Evolutionary conservation across 2,329 filamentous ascomycete genomes (phyloP).

Genomic region (Ophiostoma pallidulum): DNA sequence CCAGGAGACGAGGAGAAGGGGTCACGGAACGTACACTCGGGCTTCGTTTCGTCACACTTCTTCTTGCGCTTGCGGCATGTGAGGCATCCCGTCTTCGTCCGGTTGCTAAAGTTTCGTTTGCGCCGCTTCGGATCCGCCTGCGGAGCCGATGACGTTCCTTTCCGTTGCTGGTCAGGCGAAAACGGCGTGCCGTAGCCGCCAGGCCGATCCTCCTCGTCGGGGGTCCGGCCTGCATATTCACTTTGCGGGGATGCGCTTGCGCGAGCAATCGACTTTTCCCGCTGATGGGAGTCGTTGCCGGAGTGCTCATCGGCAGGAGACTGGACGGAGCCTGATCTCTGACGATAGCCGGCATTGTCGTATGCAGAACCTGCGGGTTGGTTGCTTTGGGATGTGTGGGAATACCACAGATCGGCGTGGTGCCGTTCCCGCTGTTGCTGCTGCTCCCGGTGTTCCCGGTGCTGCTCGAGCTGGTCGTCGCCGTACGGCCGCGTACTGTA

Average conservation of each 20-base stretch:
- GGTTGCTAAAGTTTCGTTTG: constrained; percentile 81
- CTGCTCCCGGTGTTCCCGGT: constrained; percentile 11
- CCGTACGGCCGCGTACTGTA: background rate
- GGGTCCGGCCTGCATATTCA: constrained; percentile 44
- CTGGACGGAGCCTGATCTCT: constrained; percentile 35
- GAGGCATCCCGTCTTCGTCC: constrained; percentile 91
- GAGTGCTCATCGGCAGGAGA: constrained; percentile 37
- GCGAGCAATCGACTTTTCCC: constrained; percentile 9
- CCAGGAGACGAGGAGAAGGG: background rate
- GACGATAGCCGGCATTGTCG: constrained; percentile 36
- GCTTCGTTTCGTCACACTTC: constrained; percentile 93
- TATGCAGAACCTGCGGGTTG: constrained; percentile 37
- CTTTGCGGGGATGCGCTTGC: constrained; percentile 36
- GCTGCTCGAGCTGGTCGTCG: constrained; percentile 4
- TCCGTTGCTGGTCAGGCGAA: constrained; percentile 35
- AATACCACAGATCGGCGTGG: constrained; percentile 39
- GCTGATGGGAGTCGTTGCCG: constrained; percentile 28
- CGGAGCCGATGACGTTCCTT: constrained; percentile 33
- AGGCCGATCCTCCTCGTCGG: constrained; percentile 42
- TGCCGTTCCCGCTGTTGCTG: constrained; percentile 22
- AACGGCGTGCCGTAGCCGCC: constrained; percentile 35
- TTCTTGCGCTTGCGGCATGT: constrained; percentile 91
- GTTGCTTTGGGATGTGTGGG: constrained; percentile 38
- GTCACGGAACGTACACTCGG: constrained; percentile 60
- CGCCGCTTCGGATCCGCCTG: constrained; percentile 58